Evolutionary conservation across 345 rosid genomes (phyloP).

Genomic region (Acer saccharum): DNA sequence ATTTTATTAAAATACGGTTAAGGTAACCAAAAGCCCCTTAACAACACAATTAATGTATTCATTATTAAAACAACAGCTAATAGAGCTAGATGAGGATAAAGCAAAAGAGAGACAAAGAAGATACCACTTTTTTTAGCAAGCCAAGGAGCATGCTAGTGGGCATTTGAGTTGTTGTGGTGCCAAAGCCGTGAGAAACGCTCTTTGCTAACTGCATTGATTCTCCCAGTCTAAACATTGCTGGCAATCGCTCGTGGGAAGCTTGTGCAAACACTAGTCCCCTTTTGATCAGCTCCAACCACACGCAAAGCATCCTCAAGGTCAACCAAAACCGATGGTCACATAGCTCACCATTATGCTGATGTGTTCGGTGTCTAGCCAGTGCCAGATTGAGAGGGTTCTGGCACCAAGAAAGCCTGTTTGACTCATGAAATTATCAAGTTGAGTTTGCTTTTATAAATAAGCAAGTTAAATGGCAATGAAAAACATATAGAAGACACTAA

Average conservation of each 20-base stretch:
- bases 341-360: background rate
- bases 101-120: constrained; percentile 26
- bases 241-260: constrained; percentile 8
- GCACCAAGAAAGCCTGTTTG: background rate
- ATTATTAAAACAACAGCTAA: constrained; percentile 18
- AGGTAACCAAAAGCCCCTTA: constrained; percentile 16
- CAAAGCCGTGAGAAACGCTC: constrained; percentile 27
- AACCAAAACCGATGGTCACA: constrained; percentile 14
- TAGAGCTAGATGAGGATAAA: constrained; percentile 21
- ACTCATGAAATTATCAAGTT: background rate
- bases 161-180: constrained; percentile 14
- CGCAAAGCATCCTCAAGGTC: constrained; percentile 7
- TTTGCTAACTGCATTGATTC: constrained; percentile 25
- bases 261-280: background rate
- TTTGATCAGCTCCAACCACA: constrained; percentile 9
- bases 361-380: background rate
- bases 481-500: background rate
- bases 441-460: too few species aligned
- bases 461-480: background rate
- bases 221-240: constrained; percentile 9
- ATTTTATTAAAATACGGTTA: constrained; percentile 11
- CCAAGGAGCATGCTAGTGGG: constrained; percentile 22
- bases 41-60: constrained; percentile 5
- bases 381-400: background rate
- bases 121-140: constrained; percentile 17